Evolutionary conservation across 2,329 filamentous ascomycete genomes (phyloP).

Genomic region (Beauveria sp.): DNA sequence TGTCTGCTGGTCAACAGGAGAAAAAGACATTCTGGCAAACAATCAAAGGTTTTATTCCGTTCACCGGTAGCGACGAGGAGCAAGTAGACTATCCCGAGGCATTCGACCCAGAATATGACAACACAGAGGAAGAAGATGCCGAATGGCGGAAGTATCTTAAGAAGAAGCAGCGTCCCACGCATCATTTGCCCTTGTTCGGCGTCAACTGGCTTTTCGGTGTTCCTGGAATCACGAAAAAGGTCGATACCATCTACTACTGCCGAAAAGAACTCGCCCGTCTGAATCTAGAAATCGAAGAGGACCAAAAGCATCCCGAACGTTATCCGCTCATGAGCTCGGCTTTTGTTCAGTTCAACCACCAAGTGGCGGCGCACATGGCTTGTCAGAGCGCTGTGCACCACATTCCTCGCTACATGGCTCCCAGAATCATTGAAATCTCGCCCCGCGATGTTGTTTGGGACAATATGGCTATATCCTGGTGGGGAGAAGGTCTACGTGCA

Average conservation of each 20-base stretch:
- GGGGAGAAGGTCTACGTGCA: constrained; percentile 74
- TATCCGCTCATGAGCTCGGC: constrained; percentile 93
- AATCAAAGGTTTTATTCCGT: constrained; percentile 42
- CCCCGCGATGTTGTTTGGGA: constrained; percentile 93
- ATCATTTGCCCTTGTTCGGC: constrained; percentile 58
- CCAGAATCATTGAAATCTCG: constrained; percentile 85
- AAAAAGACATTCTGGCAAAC: constrained; percentile 43
- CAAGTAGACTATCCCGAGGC: constrained; percentile 53
- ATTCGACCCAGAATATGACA: constrained; percentile 50
- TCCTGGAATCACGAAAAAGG: constrained; percentile 78
- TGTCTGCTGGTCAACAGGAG: constrained; percentile 15
- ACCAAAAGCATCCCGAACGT: constrained; percentile 76
- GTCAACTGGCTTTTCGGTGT: constrained; percentile 68
- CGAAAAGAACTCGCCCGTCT: constrained; percentile 78
- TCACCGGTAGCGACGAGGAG: constrained; percentile 37
- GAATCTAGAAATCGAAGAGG: constrained; percentile 85
- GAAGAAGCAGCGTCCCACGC: constrained; percentile 75
- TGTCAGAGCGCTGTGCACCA: constrained; percentile 90
- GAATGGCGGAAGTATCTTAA: constrained; percentile 79
- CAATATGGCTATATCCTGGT: constrained; percentile 94
- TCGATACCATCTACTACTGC: constrained; percentile 90
- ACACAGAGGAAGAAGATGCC: constrained; percentile 54
- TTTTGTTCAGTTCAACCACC: constrained; percentile 97
- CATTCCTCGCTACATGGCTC: constrained; percentile 86
- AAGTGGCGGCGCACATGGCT: constrained; percentile 96